These are phyloP conservation scores for Amanita fuliginea DNA, from an alignment of 768 basidiomycete genomes.

Conservation along the genomic window DNA sequence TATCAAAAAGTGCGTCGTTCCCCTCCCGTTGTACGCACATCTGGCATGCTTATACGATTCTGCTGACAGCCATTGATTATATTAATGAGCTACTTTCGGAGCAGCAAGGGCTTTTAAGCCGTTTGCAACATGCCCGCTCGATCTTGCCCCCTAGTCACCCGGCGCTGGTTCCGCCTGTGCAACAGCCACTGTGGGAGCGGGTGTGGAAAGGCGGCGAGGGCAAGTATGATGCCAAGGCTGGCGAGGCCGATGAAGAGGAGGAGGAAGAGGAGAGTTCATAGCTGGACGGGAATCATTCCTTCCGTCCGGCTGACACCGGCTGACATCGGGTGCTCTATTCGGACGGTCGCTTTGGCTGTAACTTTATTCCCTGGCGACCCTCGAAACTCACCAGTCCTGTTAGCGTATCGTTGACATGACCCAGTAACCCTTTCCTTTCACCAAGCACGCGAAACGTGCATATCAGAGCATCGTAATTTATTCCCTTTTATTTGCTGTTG, in stretches of 20 bases:
- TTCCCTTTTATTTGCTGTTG: not conserved
- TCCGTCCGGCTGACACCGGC: not conserved
- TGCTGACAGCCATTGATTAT: conserved; percentile 69
- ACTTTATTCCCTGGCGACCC: not conserved
- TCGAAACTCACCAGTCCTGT: not conserved
- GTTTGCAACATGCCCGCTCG: conserved; percentile 49
- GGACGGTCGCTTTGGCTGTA: no score
- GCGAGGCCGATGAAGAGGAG: conserved; percentile 28
- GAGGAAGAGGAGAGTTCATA: conserved; percentile 26
- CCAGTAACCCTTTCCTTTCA: no score
- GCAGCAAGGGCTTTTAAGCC: conserved; percentile 42
- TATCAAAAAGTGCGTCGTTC: conserved; percentile 67
- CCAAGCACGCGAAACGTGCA: not conserved
- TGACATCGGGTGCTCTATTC: not conserved
- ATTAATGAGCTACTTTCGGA: conserved; percentile 56
- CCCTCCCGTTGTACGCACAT: conserved; percentile 2
- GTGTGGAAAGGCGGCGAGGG: conserved; percentile 74
- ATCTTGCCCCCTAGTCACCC: conserved; percentile 53
- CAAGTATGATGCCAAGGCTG: conserved; percentile 14
- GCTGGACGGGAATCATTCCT: not conserved
- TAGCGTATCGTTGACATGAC: no score
- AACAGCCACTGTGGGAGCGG: conserved; percentile 62
- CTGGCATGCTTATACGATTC: not conserved
- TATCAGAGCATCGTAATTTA: not conserved
- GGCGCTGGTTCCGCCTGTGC: conserved; percentile 24